phyloP scores from a whole-genome alignment of 495 filamentous ascomycete genomes.

The Jackrogersella multiformis region DNA sequence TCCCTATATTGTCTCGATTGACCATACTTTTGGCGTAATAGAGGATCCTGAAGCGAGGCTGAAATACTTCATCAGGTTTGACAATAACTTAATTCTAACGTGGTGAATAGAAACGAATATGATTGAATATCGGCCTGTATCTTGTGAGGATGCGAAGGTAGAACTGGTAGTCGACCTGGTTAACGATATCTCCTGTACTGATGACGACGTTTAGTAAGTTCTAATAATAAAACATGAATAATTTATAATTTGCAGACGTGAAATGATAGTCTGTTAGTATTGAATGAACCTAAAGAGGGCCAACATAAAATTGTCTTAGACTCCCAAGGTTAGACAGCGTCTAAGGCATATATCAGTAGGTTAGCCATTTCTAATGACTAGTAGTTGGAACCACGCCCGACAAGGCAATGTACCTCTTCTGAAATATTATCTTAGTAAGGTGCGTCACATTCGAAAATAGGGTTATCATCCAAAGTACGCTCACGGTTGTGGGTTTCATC shows the following conservation, averaged over 20 bases:
- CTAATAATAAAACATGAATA: not conserved
- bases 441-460: constrained; percentile 50
- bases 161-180: constrained; percentile 42
- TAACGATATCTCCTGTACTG: constrained; percentile 52
- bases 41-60: constrained; percentile 48
- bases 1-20: too few species aligned
- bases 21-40: constrained; percentile 32
- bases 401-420: too few species aligned
- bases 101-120: constrained; percentile 56
- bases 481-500: too few species aligned
- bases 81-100: constrained; percentile 45
- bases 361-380: too few species aligned
- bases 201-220: constrained; percentile 51
- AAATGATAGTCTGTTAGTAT: too few species aligned
- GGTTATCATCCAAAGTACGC: not conserved
- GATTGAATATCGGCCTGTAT: constrained; percentile 50
- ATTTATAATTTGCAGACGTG: too few species aligned
- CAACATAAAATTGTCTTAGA: too few species aligned
- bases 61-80: constrained; percentile 47
- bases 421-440: constrained; percentile 22
- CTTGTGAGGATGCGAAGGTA: constrained; percentile 50
- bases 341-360: too few species aligned
- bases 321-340: too few species aligned
- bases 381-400: too few species aligned
- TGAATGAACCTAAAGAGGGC: too few species aligned